Conservation (phyloP, 2,329 filamentous ascomycete species). For the Epichloe typhina region DNA sequence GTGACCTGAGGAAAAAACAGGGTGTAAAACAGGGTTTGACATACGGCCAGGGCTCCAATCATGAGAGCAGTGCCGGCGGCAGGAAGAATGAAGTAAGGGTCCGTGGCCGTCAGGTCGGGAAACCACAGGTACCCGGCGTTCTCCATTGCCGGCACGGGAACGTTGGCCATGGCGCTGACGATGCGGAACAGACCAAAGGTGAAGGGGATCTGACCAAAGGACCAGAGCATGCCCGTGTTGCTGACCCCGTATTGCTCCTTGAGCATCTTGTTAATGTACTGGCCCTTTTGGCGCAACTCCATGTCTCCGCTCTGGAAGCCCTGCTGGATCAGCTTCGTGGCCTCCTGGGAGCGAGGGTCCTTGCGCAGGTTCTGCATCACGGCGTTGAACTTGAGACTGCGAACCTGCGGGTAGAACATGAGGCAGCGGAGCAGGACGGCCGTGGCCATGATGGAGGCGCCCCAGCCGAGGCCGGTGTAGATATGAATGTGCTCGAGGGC, state of each 20-base stretch:
- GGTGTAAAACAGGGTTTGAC: constrained; percentile 6
- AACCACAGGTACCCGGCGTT: constrained; percentile 66
- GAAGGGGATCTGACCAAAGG: constrained; percentile 43
- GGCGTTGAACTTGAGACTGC: constrained; percentile 28
- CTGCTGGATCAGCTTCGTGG: constrained; percentile 36
- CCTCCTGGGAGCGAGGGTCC: constrained; percentile 38
- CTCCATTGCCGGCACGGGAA: constrained; percentile 73
- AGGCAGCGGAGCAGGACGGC: constrained; percentile 50
- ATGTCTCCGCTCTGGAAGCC: constrained; percentile 29
- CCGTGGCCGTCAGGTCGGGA: constrained; percentile 56
- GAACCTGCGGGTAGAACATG: constrained; percentile 49
- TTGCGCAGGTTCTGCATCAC: constrained; percentile 43
- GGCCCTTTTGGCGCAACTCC: constrained; percentile 22
- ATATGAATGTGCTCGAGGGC: constrained; percentile 74
- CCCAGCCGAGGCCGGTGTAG: constrained; percentile 66
- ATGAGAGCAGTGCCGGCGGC: constrained; percentile 42
- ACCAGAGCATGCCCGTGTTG: constrained; percentile 23
- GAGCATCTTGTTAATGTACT: constrained; percentile 23
- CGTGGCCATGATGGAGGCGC: constrained; percentile 54
- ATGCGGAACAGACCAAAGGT: constrained; percentile 73
- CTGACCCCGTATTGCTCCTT: constrained; percentile 23
- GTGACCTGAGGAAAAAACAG: not conserved
- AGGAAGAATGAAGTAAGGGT: constrained; percentile 71
- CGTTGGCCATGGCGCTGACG: constrained; percentile 54
- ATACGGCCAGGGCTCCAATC: constrained; percentile 41